phyloP scores from a whole-genome alignment of 179 eudicot species.

The Spinacia oleracea region DNA sequence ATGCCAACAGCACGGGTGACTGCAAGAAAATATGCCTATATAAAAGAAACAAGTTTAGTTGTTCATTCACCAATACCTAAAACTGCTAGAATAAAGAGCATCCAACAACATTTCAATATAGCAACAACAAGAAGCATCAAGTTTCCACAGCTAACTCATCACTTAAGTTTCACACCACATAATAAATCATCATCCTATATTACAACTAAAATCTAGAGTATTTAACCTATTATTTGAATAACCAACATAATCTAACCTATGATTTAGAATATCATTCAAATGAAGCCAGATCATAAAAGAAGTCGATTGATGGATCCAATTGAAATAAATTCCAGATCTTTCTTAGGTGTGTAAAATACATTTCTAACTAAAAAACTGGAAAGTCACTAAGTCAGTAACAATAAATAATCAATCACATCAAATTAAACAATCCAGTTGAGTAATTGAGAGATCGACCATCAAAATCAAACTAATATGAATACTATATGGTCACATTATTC shows the following conservation, averaged over 20 bases:
- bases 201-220: too few species aligned
- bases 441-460: background rate
- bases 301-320: too few species aligned
- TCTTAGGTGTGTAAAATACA: background rate
- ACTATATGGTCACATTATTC: too few species aligned
- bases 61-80: background rate
- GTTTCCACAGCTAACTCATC: too few species aligned
- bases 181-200: too few species aligned
- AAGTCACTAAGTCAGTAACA: too few species aligned
- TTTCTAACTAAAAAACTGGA: background rate
- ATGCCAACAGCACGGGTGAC: constrained; percentile 87
- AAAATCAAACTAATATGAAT: background rate
- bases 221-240: background rate
- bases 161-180: too few species aligned
- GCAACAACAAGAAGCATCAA: background rate
- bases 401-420: too few species aligned
- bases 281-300: background rate
- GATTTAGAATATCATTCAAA: background rate
- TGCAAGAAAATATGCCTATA: constrained; percentile 75
- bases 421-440: background rate
- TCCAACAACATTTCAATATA: background rate
- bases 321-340: background rate
- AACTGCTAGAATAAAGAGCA: background rate
- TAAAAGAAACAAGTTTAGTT: background rate
- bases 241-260: background rate